Base-by-base conservation (phyloP, 352 stramenopile genomes). In the Lagenidium giganteum region DNA sequence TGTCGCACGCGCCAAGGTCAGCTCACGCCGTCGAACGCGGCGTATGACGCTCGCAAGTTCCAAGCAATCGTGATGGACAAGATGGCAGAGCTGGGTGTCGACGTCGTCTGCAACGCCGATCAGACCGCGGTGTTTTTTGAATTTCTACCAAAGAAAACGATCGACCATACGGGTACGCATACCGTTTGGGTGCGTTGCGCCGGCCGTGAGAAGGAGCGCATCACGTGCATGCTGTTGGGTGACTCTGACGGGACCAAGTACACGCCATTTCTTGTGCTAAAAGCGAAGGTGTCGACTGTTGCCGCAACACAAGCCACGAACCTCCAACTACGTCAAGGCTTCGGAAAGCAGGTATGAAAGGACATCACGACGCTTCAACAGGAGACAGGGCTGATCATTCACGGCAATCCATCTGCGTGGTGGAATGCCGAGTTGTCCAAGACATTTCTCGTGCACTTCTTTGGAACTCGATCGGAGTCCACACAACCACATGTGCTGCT, bases 351-450 rank as follows among this genome's bases (percentile, higher is more conserved):
- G 2, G 14, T 68, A 8, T 70, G 51, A 39, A 8, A 24, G 1
- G 39, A 60, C 8, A 31, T 68, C 20, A 1, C 23, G 46, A 17
- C 11, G 27, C 28, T 71, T 11, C 46, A 71, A 11, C 16, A 24
- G 8, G 6, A 17, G 16, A 13, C 29, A 8, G 32, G 38, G 7
- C 30, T 53, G 0, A 37, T 56, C 5, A 66, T 67, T 17, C 57
- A 64, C 37, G 42, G 30, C 17, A 69, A 71, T 22, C n/a, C 24
- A 18, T 48, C 37, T n/a, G 54, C 35, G 2, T 69, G 58, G 58
- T 73, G 50, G 47, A 61, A 67, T 41, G 44, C 25, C 13, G n/a
- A 64, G 2, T 25, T 72, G 0, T 58, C 51, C 9, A 39, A 62
- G 14, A 35, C 21, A 14, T 66, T 70, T 16, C 21, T 56, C 0